Conservation (phyloP, 257 asterid species). For the Nicotiana noctiflora region DNA sequence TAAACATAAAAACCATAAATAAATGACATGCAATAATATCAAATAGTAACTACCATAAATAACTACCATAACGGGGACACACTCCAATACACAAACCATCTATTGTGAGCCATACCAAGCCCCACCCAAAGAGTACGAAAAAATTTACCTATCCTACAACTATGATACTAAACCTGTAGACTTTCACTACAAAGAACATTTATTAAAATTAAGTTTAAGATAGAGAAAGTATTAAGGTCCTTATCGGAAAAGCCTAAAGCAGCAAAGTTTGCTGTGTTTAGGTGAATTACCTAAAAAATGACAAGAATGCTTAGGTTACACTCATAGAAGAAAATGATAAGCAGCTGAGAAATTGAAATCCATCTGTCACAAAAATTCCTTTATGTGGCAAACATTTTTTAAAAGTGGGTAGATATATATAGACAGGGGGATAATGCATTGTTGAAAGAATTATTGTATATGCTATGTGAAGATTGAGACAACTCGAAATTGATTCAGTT, state of each 20-base stretch:
- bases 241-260: slow-evolving; percentile 13
- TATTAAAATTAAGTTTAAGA: too few relatives aligned
- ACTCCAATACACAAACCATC: too few relatives aligned
- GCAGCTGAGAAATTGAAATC: slow-evolving; percentile 8
- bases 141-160: too few relatives aligned
- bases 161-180: too few relatives aligned
- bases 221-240: slow-evolving; percentile 16
- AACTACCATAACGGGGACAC: too few relatives aligned
- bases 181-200: too few relatives aligned
- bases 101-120: too few relatives aligned
- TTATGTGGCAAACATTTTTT: neutral
- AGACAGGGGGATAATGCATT: slow-evolving; percentile 2
- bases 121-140: too few relatives aligned
- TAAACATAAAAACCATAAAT: too few relatives aligned
- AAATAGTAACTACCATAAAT: too few relatives aligned
- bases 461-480: slow-evolving; percentile 3
- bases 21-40: too few relatives aligned
- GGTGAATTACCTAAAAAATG: slow-evolving; percentile 26
- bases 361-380: slow-evolving; percentile 17
- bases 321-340: slow-evolving; percentile 20
- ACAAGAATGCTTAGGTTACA: slow-evolving; percentile 1
- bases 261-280: slow-evolving; percentile 18
- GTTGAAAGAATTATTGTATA: slow-evolving; percentile 5
- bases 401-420: neutral
- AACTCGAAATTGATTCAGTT: slow-evolving; percentile 14